These are phyloP conservation scores for Saccharomycopsis synnaedendra DNA, from an alignment of 805 yeast species.

Conservation along the genomic window DNA sequence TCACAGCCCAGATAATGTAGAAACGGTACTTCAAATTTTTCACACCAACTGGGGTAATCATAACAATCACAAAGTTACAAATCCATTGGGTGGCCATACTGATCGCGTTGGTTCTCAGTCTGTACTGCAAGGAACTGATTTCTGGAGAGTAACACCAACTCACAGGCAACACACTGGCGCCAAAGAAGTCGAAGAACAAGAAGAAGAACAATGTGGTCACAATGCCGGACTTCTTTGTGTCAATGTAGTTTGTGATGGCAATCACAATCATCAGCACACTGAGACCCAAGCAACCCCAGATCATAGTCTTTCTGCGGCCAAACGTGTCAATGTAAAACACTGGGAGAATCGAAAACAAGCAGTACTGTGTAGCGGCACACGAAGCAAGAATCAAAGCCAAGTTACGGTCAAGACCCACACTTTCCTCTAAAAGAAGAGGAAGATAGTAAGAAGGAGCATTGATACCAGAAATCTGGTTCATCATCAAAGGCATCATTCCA, in stretches of 20 bases:
- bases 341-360: constrained; percentile 41
- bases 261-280: constrained; percentile 32
- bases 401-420: constrained; percentile 38
- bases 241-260: constrained; percentile 27
- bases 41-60: constrained; percentile 50
- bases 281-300: constrained; percentile 39
- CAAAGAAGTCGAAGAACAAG: constrained; percentile 34
- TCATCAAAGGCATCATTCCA: constrained; percentile 54
- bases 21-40: constrained; percentile 38
- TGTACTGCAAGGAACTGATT: constrained; percentile 43
- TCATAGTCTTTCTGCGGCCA: constrained; percentile 54
- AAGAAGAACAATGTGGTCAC: constrained; percentile 58
- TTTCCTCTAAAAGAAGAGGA: constrained; percentile 39
- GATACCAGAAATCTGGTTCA: constrained; percentile 61
- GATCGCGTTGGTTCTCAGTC: constrained; percentile 26
- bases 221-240: constrained; percentile 29
- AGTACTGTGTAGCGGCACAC: constrained; percentile 47
- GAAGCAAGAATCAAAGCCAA: constrained; percentile 52
- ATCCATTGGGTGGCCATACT: constrained; percentile 53
- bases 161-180: constrained; percentile 29
- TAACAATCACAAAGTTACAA: constrained; percentile 49
- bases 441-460: constrained; percentile 59
- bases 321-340: constrained; percentile 45
- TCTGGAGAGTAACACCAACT: constrained; percentile 58
- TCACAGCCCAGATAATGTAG: constrained; percentile 54